Conservation (phyloP, 2,329 filamentous ascomycete species). For the Neospermospora avenae region DNA sequence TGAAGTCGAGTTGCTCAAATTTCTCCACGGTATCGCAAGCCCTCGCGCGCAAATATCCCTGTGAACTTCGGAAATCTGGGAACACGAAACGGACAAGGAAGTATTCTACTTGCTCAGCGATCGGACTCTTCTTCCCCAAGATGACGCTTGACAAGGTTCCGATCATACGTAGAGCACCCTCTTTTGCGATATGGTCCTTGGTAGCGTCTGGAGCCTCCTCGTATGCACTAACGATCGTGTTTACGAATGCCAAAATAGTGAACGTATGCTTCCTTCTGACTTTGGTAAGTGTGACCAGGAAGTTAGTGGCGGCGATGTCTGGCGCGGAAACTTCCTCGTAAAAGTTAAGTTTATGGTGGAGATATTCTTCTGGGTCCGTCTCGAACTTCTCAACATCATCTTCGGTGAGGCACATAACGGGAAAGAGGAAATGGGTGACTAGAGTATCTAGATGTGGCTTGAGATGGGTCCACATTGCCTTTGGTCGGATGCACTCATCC, state of each 20-base stretch:
- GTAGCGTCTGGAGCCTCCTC: slow-evolving; percentile 79
- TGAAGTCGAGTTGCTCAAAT: slow-evolving; percentile 95
- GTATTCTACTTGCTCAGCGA: slow-evolving; percentile 95
- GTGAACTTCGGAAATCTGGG: slow-evolving; percentile 89
- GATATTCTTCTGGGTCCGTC: slow-evolving; percentile 91
- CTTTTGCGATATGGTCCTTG: slow-evolving; percentile 94
- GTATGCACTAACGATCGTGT: slow-evolving; percentile 90
- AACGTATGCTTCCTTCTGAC: slow-evolving; percentile 93
- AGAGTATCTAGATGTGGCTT: slow-evolving; percentile 92
- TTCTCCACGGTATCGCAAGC: slow-evolving; percentile 98
- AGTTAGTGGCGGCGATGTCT: slow-evolving; percentile 94
- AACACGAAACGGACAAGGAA: slow-evolving; percentile 98
- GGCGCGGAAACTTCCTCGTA: slow-evolving; percentile 96
- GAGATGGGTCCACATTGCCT: slow-evolving; percentile 92
- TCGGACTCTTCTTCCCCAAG: slow-evolving; percentile 95
- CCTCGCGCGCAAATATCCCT: slow-evolving; percentile 88
- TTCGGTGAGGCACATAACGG: slow-evolving; percentile 84
- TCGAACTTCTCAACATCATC: slow-evolving; percentile 94
- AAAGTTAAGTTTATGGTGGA: slow-evolving; percentile 95
- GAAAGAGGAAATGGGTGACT: slow-evolving; percentile 93
- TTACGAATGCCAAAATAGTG: slow-evolving; percentile 90
- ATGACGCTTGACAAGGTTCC: slow-evolving; percentile 92
- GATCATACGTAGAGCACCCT: slow-evolving; percentile 95
- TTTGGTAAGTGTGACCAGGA: slow-evolving; percentile 92
- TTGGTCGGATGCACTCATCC: slow-evolving; percentile 95